Base-by-base conservation (phyloP, 1,139 yeast species). In the Debaryomyces robertsiae region DNA sequence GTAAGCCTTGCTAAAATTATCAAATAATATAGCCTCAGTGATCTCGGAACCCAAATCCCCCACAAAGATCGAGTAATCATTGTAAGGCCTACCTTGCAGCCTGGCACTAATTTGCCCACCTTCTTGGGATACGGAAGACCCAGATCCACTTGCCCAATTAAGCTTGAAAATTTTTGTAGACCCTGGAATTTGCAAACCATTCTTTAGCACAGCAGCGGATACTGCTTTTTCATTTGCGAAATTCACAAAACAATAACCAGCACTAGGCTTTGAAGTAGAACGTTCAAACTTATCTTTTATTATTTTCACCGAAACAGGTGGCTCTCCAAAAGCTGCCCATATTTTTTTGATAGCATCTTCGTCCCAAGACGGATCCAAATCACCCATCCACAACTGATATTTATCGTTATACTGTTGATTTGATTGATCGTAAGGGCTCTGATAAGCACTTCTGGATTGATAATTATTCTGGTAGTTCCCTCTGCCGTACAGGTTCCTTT, bases 351-450 rank as follows among this genome's bases (percentile, higher is more conserved):
- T 79, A 36, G 79, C 72, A 11, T 68, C 69, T 60, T 90, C 97
- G 48, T 85, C 90, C 82, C 94, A 86, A 64, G 80, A 73, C 1
- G 94, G 88, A 52, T 90, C 96, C 35, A 91, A 67, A 60, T 90
- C 97, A 9, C 97, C 98, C 97, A 91, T 91, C 96, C 96, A 90
- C 40, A 89, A 45, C 46, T 73, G 78, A 35, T 43, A 47, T 29
- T 42, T 53, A 11, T 42, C 42, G 24, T 42, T 47, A 11, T 13
- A n/a, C 33, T 38, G 17, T 9, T 38, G 32, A n/a, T 34, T 37
- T 19, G 48, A 42, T 30, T 46, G 52, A 27, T 46, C 47, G 37
- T 51, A 51, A 19, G 46, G 33, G 23, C 46, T 47, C 14, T 46
- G 50, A 27, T 44, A 44, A 23, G 42, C 42, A 10, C 25, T 29